Base-by-base conservation (phyloP, 2,329 filamentous ascomycete species). In the Fusarium cicatricum region DNA sequence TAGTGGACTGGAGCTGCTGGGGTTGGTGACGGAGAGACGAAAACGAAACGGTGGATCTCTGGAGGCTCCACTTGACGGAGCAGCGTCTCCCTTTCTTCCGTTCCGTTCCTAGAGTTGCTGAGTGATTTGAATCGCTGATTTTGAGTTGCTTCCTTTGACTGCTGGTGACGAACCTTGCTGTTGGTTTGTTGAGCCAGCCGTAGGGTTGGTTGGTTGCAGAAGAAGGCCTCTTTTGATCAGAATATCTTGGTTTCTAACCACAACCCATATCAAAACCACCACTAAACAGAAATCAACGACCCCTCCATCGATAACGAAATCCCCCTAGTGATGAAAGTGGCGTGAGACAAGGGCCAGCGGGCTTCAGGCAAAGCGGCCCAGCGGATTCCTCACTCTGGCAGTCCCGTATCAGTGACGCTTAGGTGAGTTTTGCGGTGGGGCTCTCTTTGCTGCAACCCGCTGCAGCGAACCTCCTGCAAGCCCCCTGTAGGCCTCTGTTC, bases 21-120 rank as follows among this genome's bases (percentile, higher is more conserved):
- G 17, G n/a, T 8, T 31, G 7, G n/a, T 17, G 21, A 23, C n/a
- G 17, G 34, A 26, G 36, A n/a, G 50, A 55, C 44, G 55, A 43
- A 60, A 59, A 59, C 57, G 50, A 60, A 59, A 59, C 57, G 50
- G 57, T 60, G 53, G 29, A 51, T n/a, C 44, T 17, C n/a, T 16
- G 11, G n/a, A n/a, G n/a, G n/a, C n/a, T 16, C 21, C 21, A 4
- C 21, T 21, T 43, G 32, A 55, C 49, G 37, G 59, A 47, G 38
- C 23, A 26, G 23, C 23, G 6, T 26, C 23, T 26, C 23, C 23
- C 9, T 7, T n/a, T n/a, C n/a, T n/a, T 26, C 23, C 23, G 23
- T 26, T 23, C 4, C 23, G n/a, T n/a, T n/a, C 9, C 23, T 10
- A 8, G 23, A 26, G 23, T 26, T 26, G 23, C 23, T 26, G 23